phyloP scores from a whole-genome alignment of 2,329 filamentous ascomycete genomes.

The Aureobasidium sp. region DNA sequence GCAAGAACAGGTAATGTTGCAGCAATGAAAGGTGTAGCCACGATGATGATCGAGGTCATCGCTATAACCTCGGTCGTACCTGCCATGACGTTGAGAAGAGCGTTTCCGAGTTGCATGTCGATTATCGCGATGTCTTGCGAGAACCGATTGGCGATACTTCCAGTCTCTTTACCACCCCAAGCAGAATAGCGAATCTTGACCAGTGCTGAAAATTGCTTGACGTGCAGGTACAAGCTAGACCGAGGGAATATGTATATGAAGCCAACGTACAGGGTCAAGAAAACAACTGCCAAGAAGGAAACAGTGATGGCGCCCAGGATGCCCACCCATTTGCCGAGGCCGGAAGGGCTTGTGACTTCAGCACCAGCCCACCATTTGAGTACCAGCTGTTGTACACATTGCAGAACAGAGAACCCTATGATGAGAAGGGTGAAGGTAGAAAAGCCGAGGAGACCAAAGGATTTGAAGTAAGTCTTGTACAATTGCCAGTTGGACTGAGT shows the following conservation, averaged over 20 bases:
- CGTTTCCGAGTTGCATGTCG: constrained; percentile 31
- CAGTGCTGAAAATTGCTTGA: constrained; percentile 14
- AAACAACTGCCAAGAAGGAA: background rate
- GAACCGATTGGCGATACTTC: constrained; percentile 32
- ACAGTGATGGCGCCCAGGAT: constrained; percentile 8
- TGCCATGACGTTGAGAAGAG: constrained; percentile 12
- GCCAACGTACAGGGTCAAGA: background rate
- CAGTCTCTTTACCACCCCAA: constrained; percentile 14
- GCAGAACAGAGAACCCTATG: background rate
- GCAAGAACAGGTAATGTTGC: constrained; percentile 30
- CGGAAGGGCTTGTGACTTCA: constrained; percentile 22
- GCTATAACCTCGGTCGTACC: constrained; percentile 2
- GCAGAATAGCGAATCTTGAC: constrained; percentile 13
- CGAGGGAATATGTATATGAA: constrained; percentile 14
- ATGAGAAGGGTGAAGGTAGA: background rate
- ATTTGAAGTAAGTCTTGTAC: constrained; percentile 14
- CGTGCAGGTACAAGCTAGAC: constrained; percentile 16
- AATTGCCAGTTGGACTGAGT: constrained; percentile 3
- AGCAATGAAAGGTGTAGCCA: constrained; percentile 34
- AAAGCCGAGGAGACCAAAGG: background rate
- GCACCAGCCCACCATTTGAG: constrained; percentile 23
- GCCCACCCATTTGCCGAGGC: constrained; percentile 4
- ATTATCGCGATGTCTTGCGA: constrained; percentile 42
- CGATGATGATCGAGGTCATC: constrained; percentile 20
- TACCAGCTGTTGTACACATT: constrained; percentile 8